These are phyloP conservation scores for Paraphoma sp. DNA, from an alignment of 2,329 filamentous ascomycete genomes.

Conservation along the genomic window DNA sequence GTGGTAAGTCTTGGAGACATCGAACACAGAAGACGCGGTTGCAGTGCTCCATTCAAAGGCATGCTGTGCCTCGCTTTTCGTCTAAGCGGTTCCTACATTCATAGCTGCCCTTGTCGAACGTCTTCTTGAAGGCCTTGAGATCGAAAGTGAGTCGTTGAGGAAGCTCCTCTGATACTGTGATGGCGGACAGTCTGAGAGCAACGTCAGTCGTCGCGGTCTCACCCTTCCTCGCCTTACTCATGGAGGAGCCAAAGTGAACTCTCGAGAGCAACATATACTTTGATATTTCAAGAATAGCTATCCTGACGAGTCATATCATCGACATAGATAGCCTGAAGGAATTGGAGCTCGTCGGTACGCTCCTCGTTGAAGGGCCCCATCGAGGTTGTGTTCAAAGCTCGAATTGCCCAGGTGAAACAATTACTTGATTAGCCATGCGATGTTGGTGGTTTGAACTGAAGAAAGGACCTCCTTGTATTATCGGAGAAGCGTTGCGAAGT, in stretches of 20 bases:
- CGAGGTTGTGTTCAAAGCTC: neutral
- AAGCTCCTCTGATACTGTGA: neutral
- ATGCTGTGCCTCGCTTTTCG: neutral
- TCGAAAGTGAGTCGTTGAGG: neutral
- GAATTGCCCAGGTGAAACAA: neutral
- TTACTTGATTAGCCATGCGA: too few relatives aligned
- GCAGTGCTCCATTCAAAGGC: neutral
- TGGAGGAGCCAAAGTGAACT: too few relatives aligned
- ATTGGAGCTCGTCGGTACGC: neutral
- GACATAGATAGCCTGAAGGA: neutral
- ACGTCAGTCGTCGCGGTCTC: neutral
- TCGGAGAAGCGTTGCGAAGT: too few relatives aligned
- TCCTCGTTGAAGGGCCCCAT: neutral
- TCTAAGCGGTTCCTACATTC: neutral
- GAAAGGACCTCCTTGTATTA: too few relatives aligned
- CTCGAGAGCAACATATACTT: too few relatives aligned
- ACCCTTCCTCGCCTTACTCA: too few relatives aligned
- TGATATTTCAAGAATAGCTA: neutral
- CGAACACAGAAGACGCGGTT: constrained; percentile 7
- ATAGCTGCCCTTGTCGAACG: neutral
- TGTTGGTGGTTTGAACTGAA: too few relatives aligned
- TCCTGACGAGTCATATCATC: neutral
- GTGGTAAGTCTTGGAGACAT: neutral
- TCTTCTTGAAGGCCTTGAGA: neutral
- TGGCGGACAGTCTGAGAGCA: neutral